Evolutionary conservation across 2,329 filamentous ascomycete species (phyloP), one percentile per base, ranked within the genome.

Genomic region (Epichloe scottii): DNA sequence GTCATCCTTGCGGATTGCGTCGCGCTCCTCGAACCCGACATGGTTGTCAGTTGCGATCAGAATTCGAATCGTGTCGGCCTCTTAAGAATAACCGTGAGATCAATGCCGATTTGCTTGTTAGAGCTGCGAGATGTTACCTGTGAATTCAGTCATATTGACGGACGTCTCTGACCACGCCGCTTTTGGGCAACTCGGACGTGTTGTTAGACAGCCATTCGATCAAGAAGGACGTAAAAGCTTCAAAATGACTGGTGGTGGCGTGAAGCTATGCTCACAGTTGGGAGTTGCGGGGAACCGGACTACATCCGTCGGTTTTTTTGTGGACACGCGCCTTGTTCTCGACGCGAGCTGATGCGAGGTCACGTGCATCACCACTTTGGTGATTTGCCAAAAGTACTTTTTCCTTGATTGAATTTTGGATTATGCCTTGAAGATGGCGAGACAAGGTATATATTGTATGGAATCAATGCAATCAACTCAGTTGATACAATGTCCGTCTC

Each of bases 1-100:
- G 67, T 98, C 93, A 65, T 97, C 88, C 57, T 90, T 91, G n/a
- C 93, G 88, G 54, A 93, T 87, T 1, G 88, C 81, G 66, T 98
- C 90, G 60, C 90, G 84, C 69, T 98, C 93, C 63, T 89, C 87
- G 68, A 89, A 97, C 49, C 93, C 93, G 54, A 98, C 93, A 85
- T 98, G 93, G 60, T 94, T 97, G 66, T 98, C 93, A 15, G 91
- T 97, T 39, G 93, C 85, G 54, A 98, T 78, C 38, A 98, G 82
- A 57, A 98, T 93, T 57, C 89, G 88, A 62, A 98, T 96, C 0
- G 89, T 95, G 70, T 98, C 89, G 59, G 86, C 69, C 51, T 72
- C 75, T 77, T 77, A 26, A 40, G 33, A 10, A 4, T 19, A 35
- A 23, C 14, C 14, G 35, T 19, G n/a, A 49, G 38, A 26, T 48